Evolutionary conservation across 257 asterid genomes (phyloP), one percentile per base, ranked within the genome.

Genomic region (Parsonsia alboflavescens): DNA sequence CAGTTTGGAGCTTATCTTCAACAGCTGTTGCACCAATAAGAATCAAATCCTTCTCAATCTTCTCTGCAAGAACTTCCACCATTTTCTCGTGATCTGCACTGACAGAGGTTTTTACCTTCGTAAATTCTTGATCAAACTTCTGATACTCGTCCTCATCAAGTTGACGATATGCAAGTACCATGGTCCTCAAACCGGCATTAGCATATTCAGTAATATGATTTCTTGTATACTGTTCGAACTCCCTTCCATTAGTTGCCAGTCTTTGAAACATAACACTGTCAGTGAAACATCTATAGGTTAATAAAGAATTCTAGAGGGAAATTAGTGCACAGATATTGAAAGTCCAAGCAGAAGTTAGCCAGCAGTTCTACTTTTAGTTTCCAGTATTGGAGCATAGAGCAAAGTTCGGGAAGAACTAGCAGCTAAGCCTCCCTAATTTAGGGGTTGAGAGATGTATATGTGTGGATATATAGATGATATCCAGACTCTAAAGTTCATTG

Each of bases 21-120:
- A 90, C 93, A 2, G 96, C 93, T 50, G 96, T 88, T 12, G 93
- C 93, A 45, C 96, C 96, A 7, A 90, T 86, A 80, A 90, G 96
- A 78, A 90, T 80, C 89, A 90, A 73, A 75, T 86, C 87, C 76
- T 84, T 88, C 75, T 90, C 96, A 0, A 88, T 80, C 53, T 71
- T 83, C 70, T 87, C 86, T n/a, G 82, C 83, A 70, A 80, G 88
- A n/a, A 75, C 83, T 49, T 88, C 90, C 16, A 86, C 85, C 79
- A 75, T 76, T 26, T 77, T 79, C 76, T 86, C 90, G 66, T 89
- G 96, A 70, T 86, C 86, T 48, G 82, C 84, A 73, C 87, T 85
- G 41, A 90, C 81, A 0, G 87, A 79, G 80, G 85, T 90, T 62
- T 88, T 88, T 54, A 90, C 96, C 80, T 77, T 71, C 0, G 67